These are phyloP conservation scores for Calocera cornea DNA, from an alignment of 768 basidiomycete species.

Conservation along the genomic window DNA sequence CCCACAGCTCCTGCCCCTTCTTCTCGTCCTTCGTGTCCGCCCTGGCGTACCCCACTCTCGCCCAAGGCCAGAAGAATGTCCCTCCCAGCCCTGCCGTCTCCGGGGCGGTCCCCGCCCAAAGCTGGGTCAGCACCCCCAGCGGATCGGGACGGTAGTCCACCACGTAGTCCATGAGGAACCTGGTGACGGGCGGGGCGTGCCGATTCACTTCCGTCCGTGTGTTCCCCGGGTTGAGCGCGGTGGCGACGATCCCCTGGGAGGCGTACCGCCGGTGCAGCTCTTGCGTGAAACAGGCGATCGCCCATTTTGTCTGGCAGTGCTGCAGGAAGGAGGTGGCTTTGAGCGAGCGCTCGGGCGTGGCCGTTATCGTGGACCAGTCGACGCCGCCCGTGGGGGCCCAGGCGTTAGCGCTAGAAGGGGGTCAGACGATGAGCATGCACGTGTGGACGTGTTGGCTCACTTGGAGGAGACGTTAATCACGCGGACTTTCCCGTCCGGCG, in stretches of 20 bases:
- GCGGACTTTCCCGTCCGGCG: constrained; percentile 33
- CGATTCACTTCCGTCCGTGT: not conserved
- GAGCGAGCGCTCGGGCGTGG: not conserved
- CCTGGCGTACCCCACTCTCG: not conserved
- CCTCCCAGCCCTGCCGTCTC: constrained; percentile 21
- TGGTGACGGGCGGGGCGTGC: not conserved
- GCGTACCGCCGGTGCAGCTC: constrained; percentile 38
- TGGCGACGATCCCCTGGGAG: constrained; percentile 35
- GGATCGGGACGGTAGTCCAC: not conserved
- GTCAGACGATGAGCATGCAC: not conserved
- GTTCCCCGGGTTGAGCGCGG: constrained; percentile 35
- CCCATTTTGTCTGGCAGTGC: not conserved
- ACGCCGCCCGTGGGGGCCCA: not conserved
- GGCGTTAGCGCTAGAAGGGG: not conserved
- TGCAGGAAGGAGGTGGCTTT: not conserved
- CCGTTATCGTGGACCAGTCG: not conserved
- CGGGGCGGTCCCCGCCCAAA: constrained; percentile 33
- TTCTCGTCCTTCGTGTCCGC: not conserved
- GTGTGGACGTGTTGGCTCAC: constrained; percentile 13
- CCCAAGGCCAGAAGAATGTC: not conserved
- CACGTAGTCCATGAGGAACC: not conserved
- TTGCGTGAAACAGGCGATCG: constrained; percentile 23
- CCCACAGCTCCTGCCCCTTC: not conserved
- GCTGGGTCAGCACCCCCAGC: constrained; percentile 31
- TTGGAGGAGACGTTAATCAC: constrained; percentile 37